These are phyloP conservation scores for Xylaria hypoxylon DNA, from an alignment of 2,329 filamentous ascomycete species.

Conservation along the genomic window DNA sequence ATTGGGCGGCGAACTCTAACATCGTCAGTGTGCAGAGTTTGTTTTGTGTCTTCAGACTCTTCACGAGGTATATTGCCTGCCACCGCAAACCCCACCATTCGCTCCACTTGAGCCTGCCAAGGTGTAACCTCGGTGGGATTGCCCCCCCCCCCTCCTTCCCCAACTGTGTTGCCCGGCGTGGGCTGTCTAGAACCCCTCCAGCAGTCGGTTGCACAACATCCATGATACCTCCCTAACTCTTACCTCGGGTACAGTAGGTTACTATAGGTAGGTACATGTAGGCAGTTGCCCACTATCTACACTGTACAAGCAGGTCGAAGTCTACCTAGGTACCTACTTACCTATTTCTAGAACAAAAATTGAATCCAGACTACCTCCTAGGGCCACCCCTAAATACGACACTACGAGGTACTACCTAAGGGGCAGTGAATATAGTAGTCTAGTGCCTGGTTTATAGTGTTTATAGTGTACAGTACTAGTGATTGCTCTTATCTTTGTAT, in stretches of 20 bases:
- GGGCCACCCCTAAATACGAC: slow-evolving; percentile 7
- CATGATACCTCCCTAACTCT: no score
- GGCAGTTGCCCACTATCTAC: background rate
- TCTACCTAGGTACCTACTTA: no score
- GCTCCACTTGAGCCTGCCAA: slow-evolving; percentile 17
- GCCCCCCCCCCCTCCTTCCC: slow-evolving; percentile 11
- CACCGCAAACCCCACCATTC: slow-evolving; percentile 8
- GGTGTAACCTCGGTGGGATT: slow-evolving; percentile 24
- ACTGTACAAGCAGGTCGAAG: background rate
- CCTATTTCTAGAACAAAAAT: slow-evolving; percentile 27
- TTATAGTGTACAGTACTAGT: background rate
- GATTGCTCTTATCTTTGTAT: slow-evolving; percentile 11
- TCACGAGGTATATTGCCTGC: slow-evolving; percentile 3
- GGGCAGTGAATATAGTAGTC: background rate
- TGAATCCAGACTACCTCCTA: slow-evolving; percentile 21
- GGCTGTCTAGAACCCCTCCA: slow-evolving; percentile 1
- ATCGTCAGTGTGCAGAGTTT: slow-evolving; percentile 22
- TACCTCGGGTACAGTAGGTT: no score
- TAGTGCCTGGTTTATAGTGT: slow-evolving; percentile 4
- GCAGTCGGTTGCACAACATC: no score
- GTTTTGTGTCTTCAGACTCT: slow-evolving; percentile 18
- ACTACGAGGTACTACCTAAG: no score
- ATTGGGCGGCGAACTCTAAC: slow-evolving; percentile 7
- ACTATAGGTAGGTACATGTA: no score
- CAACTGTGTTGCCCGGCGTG: slow-evolving; percentile 13